Evolutionary conservation across 352 stramenopile species (phyloP), one percentile per base, ranked within the genome.

Genomic region (Salisapilia sapeloensis): DNA sequence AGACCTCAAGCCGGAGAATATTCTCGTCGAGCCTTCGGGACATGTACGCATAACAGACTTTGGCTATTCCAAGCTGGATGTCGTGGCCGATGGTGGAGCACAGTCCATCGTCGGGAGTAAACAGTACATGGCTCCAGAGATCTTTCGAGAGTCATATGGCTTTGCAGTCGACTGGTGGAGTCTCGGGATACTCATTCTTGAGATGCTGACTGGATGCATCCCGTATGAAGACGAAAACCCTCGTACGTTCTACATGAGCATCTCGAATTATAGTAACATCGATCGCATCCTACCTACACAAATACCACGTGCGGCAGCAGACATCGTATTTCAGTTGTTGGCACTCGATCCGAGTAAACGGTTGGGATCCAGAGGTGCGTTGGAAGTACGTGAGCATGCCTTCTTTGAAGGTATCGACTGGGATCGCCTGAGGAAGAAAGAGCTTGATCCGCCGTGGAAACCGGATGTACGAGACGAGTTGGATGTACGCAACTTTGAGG

Each of bases 41-140:
- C 94, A 99, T 48, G 54, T 98, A 19, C 91, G 80, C 20, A 64
- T 99, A 33, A 98, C 94, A 10, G 96, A 99, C 62, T 99, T 99
- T 79, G 69, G 72, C 1, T 37, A 84, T 7, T 84, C 72, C 1
- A 81, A 84, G 36, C 53, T 78, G 15, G 76, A 80, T 14, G 67
- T 84, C 7, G 63, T 80, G 13, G 65, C 65, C 4, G 64, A 83
- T 29, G 56, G 67, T 24, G 71, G 69, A 12, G 66, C 66, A 6
- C 60, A 77, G 38, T 81, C 62, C 3, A 40, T 81, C 18, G 60
- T 72, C 38, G 86, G 83, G 6, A 93, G 74, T 22, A 71, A 76
- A 3, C 79, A 96, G 46, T 96, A 96, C 58, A 35, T 94, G 15
- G 81, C 82, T 4, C 81, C 85, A 10, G 85, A 96, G 28, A 56